Evolutionary conservation across 2,329 filamentous ascomycete genomes (phyloP).

Genomic region (Diaporthe australafricana): DNA sequence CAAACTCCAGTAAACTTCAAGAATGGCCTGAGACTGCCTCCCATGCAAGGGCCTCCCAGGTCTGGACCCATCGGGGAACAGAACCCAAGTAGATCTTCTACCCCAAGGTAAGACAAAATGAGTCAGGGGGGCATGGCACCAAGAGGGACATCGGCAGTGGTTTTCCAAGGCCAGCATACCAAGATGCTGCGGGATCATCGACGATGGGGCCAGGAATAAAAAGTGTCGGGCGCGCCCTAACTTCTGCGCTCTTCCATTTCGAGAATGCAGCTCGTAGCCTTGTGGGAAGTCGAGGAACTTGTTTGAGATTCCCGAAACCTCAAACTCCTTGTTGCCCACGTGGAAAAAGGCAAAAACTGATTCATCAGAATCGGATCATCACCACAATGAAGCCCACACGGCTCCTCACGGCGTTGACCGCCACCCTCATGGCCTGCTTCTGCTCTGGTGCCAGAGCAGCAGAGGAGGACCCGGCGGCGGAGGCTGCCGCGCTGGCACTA

Average conservation of each 20-base stretch:
- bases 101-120: too few relatives aligned
- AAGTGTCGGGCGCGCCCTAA: slow-evolving; percentile 16
- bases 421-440: slow-evolving; percentile 3
- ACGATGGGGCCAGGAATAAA: slow-evolving; percentile 3
- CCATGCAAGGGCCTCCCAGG: not conserved
- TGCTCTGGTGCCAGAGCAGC: not conserved
- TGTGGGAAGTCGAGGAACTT: not conserved
- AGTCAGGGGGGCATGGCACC: not conserved
- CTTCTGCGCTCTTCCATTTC: slow-evolving; percentile 26
- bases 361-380: not conserved
- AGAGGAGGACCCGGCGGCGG: not conserved
- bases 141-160: not conserved
- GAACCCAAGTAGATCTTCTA: slow-evolving; percentile 8
- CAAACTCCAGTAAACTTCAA: not conserved
- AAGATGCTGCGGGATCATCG: slow-evolving; percentile 1
- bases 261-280: slow-evolving; percentile 16
- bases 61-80: slow-evolving; percentile 22
- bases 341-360: not conserved
- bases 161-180: not conserved
- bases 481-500: slow-evolving; percentile 1
- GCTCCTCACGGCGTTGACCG: slow-evolving; percentile 12
- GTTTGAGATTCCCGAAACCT: not conserved
- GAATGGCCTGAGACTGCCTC: not conserved
- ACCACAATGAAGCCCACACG: not conserved
- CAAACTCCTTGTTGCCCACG: slow-evolving; percentile 1